Evolutionary conservation across 2,329 filamentous ascomycete genomes (phyloP), one percentile per base, ranked within the genome.

Genomic region (Apiospora sp.): DNA sequence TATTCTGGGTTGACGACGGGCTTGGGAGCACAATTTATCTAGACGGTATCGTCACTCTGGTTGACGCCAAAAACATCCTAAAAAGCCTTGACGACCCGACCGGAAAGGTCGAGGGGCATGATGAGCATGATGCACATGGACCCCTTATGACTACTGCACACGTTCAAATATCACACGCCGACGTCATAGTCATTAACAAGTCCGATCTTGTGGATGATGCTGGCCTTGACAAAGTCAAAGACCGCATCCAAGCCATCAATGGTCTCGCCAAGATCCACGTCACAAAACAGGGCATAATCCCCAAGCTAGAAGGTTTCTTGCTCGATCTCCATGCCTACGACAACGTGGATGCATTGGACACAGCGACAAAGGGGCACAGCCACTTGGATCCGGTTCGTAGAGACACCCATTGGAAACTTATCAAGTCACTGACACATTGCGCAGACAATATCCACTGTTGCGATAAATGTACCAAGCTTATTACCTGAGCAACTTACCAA

Each of bases 1-100:
- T 98, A 19, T 99, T 99, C 84, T 99, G 96, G 96, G 92, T 99
- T 37, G 96, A 99, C 78, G 96, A 98, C 76, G 96, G 95, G 0
- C 88, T 99, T 3, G 96, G 95, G 10, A 98, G 95, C 82, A 95
- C 93, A 49, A 98, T 99, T 78, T 99, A 97, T 82, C 90, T 99
- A 0, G 96, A 99, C 80, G 96, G 96, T 1, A 98, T 99, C 72
- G 95, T 98, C 67, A 98, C 96, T 0, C 86, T 99, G 1, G 94
- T 99, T 27, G 96, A 99, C 81, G 96, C 95, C 44, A 97, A 96
- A 84, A 98, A 98, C 78, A 93, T 99, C 30, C 82, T 97, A 4
- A 91, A 88, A 75, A 94, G 91, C 77, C 87, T 99, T 2, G 94
- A 98, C 75, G 94, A 97, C 72, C 88, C 90, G 4, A 81, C 86